Evolutionary conservation across 2,329 filamentous ascomycete genomes (phyloP).

Genomic region (Fusarium brevicatenulatum): DNA sequence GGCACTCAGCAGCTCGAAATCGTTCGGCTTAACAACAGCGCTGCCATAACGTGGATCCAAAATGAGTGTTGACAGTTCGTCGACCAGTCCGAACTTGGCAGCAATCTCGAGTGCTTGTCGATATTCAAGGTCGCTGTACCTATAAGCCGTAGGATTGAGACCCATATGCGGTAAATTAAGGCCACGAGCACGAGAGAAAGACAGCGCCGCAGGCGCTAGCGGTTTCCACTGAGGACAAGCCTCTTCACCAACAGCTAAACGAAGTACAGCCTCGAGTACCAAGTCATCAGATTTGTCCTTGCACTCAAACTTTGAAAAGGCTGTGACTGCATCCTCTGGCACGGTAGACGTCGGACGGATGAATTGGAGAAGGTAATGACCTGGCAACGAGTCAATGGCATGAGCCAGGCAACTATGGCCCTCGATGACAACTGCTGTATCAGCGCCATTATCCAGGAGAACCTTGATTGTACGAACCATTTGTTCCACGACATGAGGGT

Average conservation of each 20-base stretch:
- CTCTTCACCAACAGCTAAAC: not conserved
- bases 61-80: too few relatives aligned
- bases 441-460: not conserved
- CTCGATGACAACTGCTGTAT: not conserved
- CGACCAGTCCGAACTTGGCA: too few relatives aligned
- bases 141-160: not conserved
- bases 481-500: fast-evolving
- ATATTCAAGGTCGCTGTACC: not conserved
- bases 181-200: not conserved
- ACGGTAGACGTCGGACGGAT: not conserved
- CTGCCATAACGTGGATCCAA: too few relatives aligned
- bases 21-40: too few relatives aligned
- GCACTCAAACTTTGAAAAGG: not conserved
- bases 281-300: not conserved
- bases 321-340: not conserved
- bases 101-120: too few relatives aligned
- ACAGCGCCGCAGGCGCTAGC: fast-evolving
- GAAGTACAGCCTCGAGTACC: not conserved
- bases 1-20: too few relatives aligned
- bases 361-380: not conserved
- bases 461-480: not conserved
- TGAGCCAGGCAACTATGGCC: not conserved
- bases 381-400: not conserved
- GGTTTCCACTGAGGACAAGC: not conserved
- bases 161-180: fast-evolving